Percentiles rank a stretch among this genome's conserved stretches.
phyloP scores from a whole-genome alignment of 768 basidiomycete species.

The Phallus indusiatus region DNA sequence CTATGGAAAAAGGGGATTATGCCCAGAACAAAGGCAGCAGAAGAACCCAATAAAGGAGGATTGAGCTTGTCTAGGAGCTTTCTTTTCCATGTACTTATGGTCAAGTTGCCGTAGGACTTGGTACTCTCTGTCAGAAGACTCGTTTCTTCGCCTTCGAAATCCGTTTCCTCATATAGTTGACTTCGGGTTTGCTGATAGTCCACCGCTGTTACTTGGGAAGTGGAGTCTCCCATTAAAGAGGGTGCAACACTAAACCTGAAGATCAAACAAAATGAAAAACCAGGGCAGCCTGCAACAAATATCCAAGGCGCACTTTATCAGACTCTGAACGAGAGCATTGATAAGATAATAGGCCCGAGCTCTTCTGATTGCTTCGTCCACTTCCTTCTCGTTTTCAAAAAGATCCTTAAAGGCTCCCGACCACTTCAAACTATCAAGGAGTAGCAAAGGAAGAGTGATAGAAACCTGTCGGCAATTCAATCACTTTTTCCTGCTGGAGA shows the following conservation, averaged over 20 bases:
- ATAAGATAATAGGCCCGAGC: slow-evolving; percentile 1
- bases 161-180: neutral
- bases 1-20: neutral
- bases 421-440: neutral
- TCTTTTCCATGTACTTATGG: neutral
- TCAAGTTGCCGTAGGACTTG: neutral
- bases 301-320: neutral
- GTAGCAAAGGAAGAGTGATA: neutral
- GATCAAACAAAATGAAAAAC: neutral
- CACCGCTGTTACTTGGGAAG: no score
- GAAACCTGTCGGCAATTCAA: neutral
- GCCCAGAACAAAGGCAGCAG: neutral
- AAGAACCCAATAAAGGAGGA: neutral
- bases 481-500: neutral
- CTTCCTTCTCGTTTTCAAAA: neutral
- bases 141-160: neutral
- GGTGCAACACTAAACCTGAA: neutral
- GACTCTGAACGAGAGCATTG: neutral
- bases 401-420: neutral
- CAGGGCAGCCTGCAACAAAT: neutral
- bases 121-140: neutral
- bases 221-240: neutral
- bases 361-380: neutral
- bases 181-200: neutral
- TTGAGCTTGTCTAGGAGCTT: neutral